Conservation (phyloP, 257 asterid genomes). For the Salvia splendens region DNA sequence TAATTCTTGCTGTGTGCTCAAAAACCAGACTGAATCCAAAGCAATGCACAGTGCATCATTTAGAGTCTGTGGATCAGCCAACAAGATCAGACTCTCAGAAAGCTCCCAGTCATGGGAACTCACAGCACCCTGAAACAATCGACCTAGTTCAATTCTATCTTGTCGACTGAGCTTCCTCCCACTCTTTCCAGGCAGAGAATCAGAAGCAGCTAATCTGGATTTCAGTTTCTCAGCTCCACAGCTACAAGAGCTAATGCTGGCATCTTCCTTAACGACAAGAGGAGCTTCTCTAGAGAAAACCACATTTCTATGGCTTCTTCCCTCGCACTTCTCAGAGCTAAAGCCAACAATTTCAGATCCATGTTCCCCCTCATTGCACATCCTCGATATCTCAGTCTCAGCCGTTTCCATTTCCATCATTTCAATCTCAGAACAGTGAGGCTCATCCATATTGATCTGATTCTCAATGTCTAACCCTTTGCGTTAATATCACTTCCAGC, state of each 20-base stretch:
- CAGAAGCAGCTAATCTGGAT: conserved; percentile 60
- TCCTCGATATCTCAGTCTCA: conserved; percentile 33
- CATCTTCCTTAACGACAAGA: conserved; percentile 47
- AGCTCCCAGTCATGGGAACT: conserved; percentile 94
- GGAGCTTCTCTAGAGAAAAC: conserved; percentile 54
- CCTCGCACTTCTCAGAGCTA: conserved; percentile 46
- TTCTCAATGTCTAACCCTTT: conserved; percentile 20
- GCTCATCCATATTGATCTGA: conserved; percentile 29
- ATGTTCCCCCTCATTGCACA: conserved; percentile 25
- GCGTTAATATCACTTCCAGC: conserved; percentile 16
- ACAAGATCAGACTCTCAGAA: conserved; percentile 74
- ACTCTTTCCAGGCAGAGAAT: conserved; percentile 57
- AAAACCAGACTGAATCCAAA: conserved; percentile 92
- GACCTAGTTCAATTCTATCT: conserved; percentile 84
- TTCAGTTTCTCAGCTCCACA: conserved; percentile 79
- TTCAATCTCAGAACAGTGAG: conserved; percentile 47
- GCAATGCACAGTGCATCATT: conserved; percentile 89
- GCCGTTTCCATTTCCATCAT: conserved; percentile 61
- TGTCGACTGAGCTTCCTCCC: conserved; percentile 85
- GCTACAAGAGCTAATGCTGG: conserved; percentile 43
- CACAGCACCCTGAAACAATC: conserved; percentile 92
- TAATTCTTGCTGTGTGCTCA: conserved; percentile 70
- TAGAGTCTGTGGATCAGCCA: conserved; percentile 92
- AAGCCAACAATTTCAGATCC: conserved; percentile 38
- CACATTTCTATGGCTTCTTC: conserved; percentile 54